Conservation (phyloP, 2,329 filamentous ascomycete genomes). For the Ceratocystis cacaofunesta region DNA sequence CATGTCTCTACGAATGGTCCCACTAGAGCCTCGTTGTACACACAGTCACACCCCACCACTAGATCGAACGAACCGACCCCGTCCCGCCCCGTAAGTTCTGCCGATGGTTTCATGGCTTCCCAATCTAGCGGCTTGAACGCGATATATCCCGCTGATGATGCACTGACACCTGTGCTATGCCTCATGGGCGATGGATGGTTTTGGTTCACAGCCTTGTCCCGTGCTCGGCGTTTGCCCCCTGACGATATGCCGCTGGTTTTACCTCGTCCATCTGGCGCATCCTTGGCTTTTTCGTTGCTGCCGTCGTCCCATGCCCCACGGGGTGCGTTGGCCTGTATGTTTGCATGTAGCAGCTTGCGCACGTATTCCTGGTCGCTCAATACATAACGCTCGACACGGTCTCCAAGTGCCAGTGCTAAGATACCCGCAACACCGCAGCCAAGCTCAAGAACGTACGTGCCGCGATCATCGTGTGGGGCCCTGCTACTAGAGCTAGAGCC, state of each 20-base stretch:
- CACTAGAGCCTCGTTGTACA: constrained; percentile 84
- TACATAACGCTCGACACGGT: constrained; percentile 48
- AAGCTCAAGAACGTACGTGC: constrained; percentile 54
- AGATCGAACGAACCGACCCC: constrained; percentile 40
- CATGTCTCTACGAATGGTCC: constrained; percentile 71
- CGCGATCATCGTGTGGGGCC: constrained; percentile 25
- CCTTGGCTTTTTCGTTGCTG: neutral
- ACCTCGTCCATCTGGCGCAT: neutral
- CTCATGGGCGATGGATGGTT: no score
- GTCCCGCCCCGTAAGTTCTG: constrained; percentile 22
- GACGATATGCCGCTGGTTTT: neutral
- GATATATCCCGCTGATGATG: constrained; percentile 26
- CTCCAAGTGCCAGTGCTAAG: constrained; percentile 50
- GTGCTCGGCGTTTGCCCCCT: neutral
- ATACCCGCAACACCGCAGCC: constrained; percentile 79
- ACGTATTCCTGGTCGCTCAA: constrained; percentile 86
- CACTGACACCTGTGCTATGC: no score
- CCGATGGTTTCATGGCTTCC: constrained; percentile 50
- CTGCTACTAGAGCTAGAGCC: neutral
- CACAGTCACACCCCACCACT: constrained; percentile 78
- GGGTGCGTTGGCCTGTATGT: constrained; percentile 48
- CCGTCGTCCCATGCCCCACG: constrained; percentile 7
- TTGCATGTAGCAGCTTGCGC: constrained; percentile 57
- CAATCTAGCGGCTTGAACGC: constrained; percentile 59
- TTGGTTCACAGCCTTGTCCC: neutral